Base-by-base conservation (phyloP, 768 basidiomycete species). In the Mycena floridula region DNA sequence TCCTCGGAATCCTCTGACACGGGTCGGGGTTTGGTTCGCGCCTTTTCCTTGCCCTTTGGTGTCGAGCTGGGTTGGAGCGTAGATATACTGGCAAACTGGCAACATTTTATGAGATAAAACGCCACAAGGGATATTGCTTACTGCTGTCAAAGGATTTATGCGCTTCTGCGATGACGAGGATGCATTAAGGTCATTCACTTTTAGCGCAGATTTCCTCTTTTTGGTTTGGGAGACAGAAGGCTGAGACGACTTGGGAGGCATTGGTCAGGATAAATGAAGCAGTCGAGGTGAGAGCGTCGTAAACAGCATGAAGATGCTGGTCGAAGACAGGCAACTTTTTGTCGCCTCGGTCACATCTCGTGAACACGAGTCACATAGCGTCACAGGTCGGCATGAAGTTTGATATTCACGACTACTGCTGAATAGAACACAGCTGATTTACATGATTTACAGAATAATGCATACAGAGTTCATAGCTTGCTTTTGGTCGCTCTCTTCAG, bases 111-210 rank as follows among this genome's bases (percentile, higher is more conserved):
- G 27, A 12, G 6, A n/a, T 7, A 11, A 32, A 9, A 9, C 26
- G 26, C 25, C 7, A 11, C 16, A 40, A 24, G 40, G n/a, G 3
- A 40, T 7, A 22, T 40, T n/a, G 22, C 51, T 43, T 42, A 57
- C 57, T 18, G 57, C 57, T 11, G 57, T 59, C 23, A 59, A 46
- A 40, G 55, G 57, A 16, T 59, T 54, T 8, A 59, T 49, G 6
- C 57, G 44, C 24, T 40, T 52, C 18, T 39, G 25, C 7, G 32
- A 25, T 1, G 13, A 15, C 13, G 40, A 42, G 24, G 40, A 43
- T 4, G 42, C 42, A 22, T 48, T 25, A 18, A 48, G 36, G 8
- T 30, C 23, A 22, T 39, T 39, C n/a, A 39, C 5, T 39, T 39
- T 39, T 15, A 24, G 23, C 38, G 22, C n/a, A 15, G 38, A 24